These are phyloP conservation scores for Ceriops zippeliana DNA, from an alignment of 345 rosid genomes.

Conservation along the genomic window DNA sequence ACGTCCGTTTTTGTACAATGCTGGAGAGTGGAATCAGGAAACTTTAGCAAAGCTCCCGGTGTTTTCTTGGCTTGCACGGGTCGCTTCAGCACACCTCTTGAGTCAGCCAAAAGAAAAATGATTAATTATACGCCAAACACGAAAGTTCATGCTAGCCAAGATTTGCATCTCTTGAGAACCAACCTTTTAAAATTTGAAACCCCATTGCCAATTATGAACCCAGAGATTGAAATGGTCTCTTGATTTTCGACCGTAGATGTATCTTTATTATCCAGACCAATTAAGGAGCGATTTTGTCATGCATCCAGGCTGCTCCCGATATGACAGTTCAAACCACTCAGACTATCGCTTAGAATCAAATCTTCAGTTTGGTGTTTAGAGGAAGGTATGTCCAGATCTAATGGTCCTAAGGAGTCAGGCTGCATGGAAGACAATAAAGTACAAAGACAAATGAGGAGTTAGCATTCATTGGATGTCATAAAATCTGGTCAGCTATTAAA, in stretches of 20 bases:
- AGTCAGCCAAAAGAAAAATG: conserved; percentile 20
- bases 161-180: conserved; percentile 3
- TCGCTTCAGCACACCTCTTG: conserved; percentile 11
- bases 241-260: conserved; percentile 50
- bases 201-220: conserved; percentile 40
- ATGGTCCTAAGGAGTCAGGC: conserved; percentile 93
- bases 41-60: neutral
- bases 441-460: neutral
- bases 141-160: neutral
- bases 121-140: neutral
- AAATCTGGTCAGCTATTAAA: conserved; percentile 11
- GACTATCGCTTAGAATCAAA: conserved; percentile 65
- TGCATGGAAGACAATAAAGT: conserved; percentile 29
- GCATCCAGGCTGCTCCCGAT: conserved; percentile 94
- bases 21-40: conserved; percentile 9
- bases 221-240: conserved; percentile 37
- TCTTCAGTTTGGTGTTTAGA: conserved; percentile 53
- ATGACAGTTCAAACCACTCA: conserved; percentile 75
- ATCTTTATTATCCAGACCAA: conserved; percentile 47
- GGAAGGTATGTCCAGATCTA: conserved; percentile 64
- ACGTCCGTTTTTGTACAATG: conserved; percentile 23
- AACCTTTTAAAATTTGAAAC: conserved; percentile 20
- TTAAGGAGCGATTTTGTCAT: conserved; percentile 57
- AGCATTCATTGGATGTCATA: conserved; percentile 8
- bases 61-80: conserved; percentile 12